Base-by-base conservation (phyloP, 2,329 filamentous ascomycete genomes). In the Diplodia seriata region DNA sequence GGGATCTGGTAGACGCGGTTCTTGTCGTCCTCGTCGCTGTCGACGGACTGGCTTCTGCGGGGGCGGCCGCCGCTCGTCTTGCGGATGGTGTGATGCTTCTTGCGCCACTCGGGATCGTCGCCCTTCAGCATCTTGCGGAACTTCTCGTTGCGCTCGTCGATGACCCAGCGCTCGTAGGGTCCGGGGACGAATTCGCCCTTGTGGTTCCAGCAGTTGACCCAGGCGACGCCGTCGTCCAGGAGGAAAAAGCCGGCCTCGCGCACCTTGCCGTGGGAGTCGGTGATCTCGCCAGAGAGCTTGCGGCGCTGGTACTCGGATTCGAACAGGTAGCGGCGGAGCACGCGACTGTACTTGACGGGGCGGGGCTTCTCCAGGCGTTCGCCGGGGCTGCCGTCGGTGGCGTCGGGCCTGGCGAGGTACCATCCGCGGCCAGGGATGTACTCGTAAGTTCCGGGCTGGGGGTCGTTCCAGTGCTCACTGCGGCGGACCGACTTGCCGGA, bases 161-260 rank as follows among this genome's bases (percentile, higher is more conserved):
- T 75, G 69, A 77, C 80, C 82, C 82, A 85, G 56, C 82, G 81
- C 66, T 81, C 80, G 71, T 84, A 85, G 4, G 82, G 82, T 1
- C 82, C 83, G 4, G 81, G 81, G 53, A 85, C 81, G 73, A 85
- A 85, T n/a, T 76, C 78, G 66, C 82, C 83, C 50, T 83, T 74
- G 26, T 78, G 75, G 71, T 85, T 82, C 82, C 82, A 85, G 69
- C 81, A 83, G 49, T 82, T 78, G 47, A 85, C 82, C 82, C 82
- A 85, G 65, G 81, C 78, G 55, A 80, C 72, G 43, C 80, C 82
- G 59, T 85, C 81, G 67, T 85, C 83, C 33, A 85, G 79, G 14
- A 76, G 79, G 75, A 85, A 85, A 75, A 85, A 85, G 67, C 81
- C 76, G 20, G 80, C 78, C 70, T 77, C 73, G 63, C 80, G 74